Evolutionary conservation across 164 flowering plant genomes (phyloP), one percentile per base, ranked within the genome.

Genomic region (Euptelea pleiosperma): DNA sequence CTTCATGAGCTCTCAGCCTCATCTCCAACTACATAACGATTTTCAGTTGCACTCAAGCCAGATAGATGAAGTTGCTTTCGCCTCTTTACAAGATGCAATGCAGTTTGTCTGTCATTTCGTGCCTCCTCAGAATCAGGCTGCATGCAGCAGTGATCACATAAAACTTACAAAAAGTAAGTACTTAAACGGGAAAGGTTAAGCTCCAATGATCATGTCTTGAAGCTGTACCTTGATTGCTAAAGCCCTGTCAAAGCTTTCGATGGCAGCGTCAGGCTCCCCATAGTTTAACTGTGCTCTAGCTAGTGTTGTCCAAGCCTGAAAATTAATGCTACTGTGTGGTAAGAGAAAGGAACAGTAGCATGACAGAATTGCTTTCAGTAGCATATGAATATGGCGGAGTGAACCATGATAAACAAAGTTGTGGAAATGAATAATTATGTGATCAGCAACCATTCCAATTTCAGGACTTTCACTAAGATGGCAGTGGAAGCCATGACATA

Each of bases 291-390:
- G 98, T 56, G 96, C 80, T 75, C 98, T 82, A 39, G 86, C 96
- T 46, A 91, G 94, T 49, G 98, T 88, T 36, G 83, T 61, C 98
- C 98, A 86, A 3, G 91, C 96, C 98, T 91, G 72, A 14, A 68
- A 54, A 52, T 29, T 18, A 28, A 7, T n/a, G n/a, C n/a, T n/a
- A n/a, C n/a, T n/a, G n/a, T n/a, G 3, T 37, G 3, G n/a, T 8
- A 28, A 39, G 22, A 25, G 15, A 46, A 10, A 46, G n/a, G n/a
- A n/a, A n/a, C n/a, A n/a, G n/a, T n/a, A 46, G 26, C 12, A 45
- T 3, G 22, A 45, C 14, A 0, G 2, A 8, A 29, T 46, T 24
- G 28, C 29, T 45, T 24, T 22, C 11, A 1, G n/a, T 22, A 24
- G n/a, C n/a, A n/a, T n/a, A n/a, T n/a, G n/a, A n/a, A n/a, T n/a